Conservation (phyloP, 768 basidiomycete genomes). For the Termitomyces sp. region DNA sequence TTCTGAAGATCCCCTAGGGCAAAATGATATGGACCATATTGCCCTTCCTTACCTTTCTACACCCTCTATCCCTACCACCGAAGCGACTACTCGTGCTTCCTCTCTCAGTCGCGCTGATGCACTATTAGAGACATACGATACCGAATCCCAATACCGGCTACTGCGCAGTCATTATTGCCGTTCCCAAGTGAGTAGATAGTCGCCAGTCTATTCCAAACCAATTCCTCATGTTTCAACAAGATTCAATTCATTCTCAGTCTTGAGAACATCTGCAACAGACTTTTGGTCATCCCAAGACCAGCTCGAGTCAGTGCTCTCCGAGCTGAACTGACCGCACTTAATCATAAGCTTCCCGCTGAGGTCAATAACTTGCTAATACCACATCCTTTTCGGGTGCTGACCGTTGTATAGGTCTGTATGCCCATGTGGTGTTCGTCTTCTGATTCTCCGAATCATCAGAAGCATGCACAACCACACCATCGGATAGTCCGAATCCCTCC, state of each 20-base stretch:
- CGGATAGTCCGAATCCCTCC: constrained; percentile 96
- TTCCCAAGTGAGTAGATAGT: constrained; percentile 56
- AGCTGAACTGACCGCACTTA: constrained; percentile 91
- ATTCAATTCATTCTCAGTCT: constrained; percentile 83
- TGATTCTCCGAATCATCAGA: constrained; percentile 38
- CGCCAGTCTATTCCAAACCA: background rate
- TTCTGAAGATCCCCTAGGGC: constrained; percentile 73
- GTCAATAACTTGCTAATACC: constrained; percentile 32
- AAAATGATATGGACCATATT: constrained; percentile 43
- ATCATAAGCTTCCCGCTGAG: constrained; percentile 95
- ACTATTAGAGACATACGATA: constrained; percentile 65
- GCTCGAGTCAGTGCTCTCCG: constrained; percentile 94
- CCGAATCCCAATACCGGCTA: constrained; percentile 61
- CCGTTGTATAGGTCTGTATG: constrained; percentile 62
- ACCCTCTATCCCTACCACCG: constrained; percentile 53
- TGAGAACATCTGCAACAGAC: constrained; percentile 88
- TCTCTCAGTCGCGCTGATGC: constrained; percentile 42
- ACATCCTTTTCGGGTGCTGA: background rate
- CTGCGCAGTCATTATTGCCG: constrained; percentile 85
- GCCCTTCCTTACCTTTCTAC: constrained; percentile 62
- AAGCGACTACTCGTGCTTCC: constrained; percentile 39
- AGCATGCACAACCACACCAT: constrained; percentile 68
- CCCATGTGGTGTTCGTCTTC: constrained; percentile 84
- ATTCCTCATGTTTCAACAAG: constrained; percentile 29
- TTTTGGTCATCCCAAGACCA: constrained; percentile 88